phyloP scores from a whole-genome alignment of 140 eudicot genomes.

The Erigeron philadelphicus region DNA sequence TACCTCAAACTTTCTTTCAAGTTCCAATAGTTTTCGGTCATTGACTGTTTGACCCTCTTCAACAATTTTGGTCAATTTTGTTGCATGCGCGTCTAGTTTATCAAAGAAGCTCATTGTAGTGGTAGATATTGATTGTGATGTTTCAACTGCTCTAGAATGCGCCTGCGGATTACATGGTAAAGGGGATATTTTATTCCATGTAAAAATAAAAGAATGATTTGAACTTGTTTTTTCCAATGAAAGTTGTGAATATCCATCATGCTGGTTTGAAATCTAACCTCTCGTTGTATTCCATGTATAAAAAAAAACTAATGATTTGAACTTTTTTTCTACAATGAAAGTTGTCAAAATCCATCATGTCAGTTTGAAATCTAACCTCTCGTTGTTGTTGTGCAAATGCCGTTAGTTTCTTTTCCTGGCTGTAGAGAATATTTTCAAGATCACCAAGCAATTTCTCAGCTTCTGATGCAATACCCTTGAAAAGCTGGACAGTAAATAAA shows the following conservation, averaged over 20 bases:
- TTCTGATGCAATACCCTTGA: conserved; percentile 80
- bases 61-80: conserved; percentile 59
- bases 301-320: neutral
- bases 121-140: conserved; percentile 72
- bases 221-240: neutral
- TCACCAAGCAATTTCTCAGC: conserved; percentile 71
- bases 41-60: conserved; percentile 78
- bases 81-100: conserved; percentile 73
- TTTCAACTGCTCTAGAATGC: conserved; percentile 69
- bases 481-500: conserved; percentile 49
- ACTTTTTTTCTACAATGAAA: neutral
- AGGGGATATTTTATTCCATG: neutral
- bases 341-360: neutral
- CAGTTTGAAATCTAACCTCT: conserved; percentile 42
- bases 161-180: conserved; percentile 42
- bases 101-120: conserved; percentile 60
- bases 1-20: conserved; percentile 89
- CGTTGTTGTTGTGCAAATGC: conserved; percentile 76
- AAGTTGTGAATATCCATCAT: neutral
- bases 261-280: neutral
- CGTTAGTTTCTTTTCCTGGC: conserved; percentile 61
- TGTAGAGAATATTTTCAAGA: conserved; percentile 71
- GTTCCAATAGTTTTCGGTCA: conserved; percentile 66
- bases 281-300: neutral
- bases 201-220: neutral